Evolutionary conservation across 768 basidiomycete species (phyloP).

Genomic region (Boletus fagicola): DNA sequence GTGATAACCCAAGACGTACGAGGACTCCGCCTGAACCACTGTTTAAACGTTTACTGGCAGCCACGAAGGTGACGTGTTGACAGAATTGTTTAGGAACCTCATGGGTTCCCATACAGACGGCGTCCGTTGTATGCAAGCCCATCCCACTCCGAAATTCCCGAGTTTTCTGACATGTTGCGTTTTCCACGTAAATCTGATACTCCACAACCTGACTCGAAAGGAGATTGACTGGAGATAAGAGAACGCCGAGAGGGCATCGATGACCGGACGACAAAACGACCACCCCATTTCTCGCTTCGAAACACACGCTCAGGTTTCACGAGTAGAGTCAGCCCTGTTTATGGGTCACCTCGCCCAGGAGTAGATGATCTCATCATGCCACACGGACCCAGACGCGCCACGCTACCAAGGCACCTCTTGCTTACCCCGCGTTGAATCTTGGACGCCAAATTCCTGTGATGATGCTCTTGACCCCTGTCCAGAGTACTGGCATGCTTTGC

Average conservation of each 20-base stretch:
- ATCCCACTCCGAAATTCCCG: neutral
- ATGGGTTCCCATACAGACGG: conserved; percentile 2
- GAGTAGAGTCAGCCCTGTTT: neutral
- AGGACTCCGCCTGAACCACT: neutral
- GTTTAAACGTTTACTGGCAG: neutral
- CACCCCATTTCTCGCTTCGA: neutral
- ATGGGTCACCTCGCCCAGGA: neutral
- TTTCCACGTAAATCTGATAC: no score
- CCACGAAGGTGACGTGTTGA: neutral
- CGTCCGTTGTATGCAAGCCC: neutral
- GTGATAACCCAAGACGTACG: neutral
- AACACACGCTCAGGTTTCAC: neutral
- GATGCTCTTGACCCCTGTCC: conserved; percentile 1
- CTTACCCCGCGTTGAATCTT: conserved; percentile 2
- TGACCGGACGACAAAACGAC: neutral
- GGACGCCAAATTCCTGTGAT: neutral
- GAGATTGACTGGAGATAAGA: conserved; percentile 17
- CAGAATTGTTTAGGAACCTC: neutral
- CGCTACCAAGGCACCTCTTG: neutral
- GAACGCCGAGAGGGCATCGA: neutral
- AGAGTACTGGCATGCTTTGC: neutral
- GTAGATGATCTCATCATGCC: neutral
- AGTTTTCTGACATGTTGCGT: no score
- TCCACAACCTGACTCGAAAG: neutral
- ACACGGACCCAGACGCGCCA: neutral